Evolutionary conservation across 2,329 filamentous ascomycete species (phyloP), one percentile per base, ranked within the genome.

Genomic region (Microdochium nivale): DNA sequence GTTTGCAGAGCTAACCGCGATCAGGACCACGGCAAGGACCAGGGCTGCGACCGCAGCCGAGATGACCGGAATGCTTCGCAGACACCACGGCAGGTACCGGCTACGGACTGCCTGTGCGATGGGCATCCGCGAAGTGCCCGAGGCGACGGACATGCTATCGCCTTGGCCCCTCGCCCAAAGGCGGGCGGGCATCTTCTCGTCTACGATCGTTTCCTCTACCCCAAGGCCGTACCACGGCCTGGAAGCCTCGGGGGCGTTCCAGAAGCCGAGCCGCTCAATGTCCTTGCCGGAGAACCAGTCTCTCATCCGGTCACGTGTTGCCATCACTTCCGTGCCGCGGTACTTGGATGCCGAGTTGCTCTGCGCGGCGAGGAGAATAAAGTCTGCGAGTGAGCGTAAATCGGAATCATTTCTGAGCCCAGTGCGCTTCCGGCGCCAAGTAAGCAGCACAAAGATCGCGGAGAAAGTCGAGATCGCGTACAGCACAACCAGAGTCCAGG

Each of bases 241-340:
- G 19, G 40, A 16, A 21, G 74, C 75, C 9, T 68, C 63, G 3
- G 79, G 77, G 54, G 77, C 75, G 51, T 82, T 82, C 89, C 91
- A 96, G 67, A 95, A 95, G 7, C 91, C 90, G n/a, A 96, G 77
- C 46, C 87, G 78, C 59, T 92, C 84, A 4, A 78, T 72, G 56
- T 81, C 80, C 54, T 76, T 80, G 60, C 74, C 78, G 13, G 16
- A 44, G 44, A 80, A 75, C 55, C 75, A 74, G 25, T 74, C 69
- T 59, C 69, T 70, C 60, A 87, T 80, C 32, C 81, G 74, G 30
- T 68, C 62, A 48, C 75, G 73, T 16, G 69, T 71, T 8, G 69
- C 67, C 44, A 82, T 76, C 0, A 81, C 80, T 59, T 91, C 86
- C 0, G 84, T 83, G 3, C 81, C 81, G 13, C 79, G 75, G 66